Evolutionary conservation across 495 filamentous ascomycete genomes (phyloP).

Genomic region (Penicillium macrosclerotiorum): DNA sequence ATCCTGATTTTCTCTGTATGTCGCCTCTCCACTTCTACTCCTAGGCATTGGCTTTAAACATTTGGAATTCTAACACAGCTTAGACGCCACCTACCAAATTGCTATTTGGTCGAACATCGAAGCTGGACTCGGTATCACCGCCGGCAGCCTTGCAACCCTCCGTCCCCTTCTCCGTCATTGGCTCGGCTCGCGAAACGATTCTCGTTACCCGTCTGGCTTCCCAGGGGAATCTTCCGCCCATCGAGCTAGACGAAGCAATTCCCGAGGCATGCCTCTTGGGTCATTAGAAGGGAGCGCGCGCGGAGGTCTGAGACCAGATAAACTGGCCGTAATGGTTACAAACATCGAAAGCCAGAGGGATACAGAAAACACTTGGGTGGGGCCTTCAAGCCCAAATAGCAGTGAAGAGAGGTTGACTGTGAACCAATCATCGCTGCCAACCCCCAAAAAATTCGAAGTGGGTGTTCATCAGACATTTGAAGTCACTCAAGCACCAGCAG

Average conservation of each 20-base stretch:
- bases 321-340: slow-evolving; percentile 37
- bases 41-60: neutral
- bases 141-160: slow-evolving; percentile 46
- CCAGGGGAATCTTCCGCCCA: slow-evolving; percentile 25
- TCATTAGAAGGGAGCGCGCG: slow-evolving; percentile 27
- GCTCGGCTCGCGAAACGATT: slow-evolving; percentile 25
- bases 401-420: slow-evolving; percentile 36
- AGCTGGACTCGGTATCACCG: slow-evolving; percentile 44
- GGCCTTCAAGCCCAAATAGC: slow-evolving; percentile 22
- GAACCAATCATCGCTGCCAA: slow-evolving; percentile 8
- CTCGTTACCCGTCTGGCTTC: slow-evolving; percentile 23
- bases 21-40: neutral
- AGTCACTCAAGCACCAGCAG: slow-evolving; percentile 30
- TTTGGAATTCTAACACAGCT: slow-evolving; percentile 1
- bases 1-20: slow-evolving; percentile 43
- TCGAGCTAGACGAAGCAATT: slow-evolving; percentile 9
- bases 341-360: slow-evolving; percentile 37
- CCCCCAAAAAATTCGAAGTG: slow-evolving; percentile 20
- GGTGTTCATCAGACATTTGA: slow-evolving; percentile 38
- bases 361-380: slow-evolving; percentile 17
- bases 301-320: slow-evolving; percentile 35
- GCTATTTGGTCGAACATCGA: slow-evolving; percentile 48
- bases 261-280: slow-evolving; percentile 27
- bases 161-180: slow-evolving; percentile 44
- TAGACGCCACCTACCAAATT: slow-evolving; percentile 41